phyloP scores from a whole-genome alignment of 1,284 basidiomycete species.

The Spongiforma sp. region DNA sequence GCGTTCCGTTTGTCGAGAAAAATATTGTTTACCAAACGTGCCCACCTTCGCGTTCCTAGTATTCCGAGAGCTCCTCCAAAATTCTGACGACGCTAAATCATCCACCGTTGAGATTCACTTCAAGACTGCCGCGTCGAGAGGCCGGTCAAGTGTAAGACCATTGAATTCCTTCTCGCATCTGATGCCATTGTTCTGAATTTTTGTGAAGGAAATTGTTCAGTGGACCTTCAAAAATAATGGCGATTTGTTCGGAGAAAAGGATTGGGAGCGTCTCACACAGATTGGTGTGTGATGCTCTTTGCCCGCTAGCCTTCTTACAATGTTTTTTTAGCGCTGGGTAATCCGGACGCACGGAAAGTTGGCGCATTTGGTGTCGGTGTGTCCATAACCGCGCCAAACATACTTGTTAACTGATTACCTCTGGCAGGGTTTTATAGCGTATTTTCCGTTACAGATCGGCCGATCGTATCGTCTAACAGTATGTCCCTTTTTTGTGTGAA shows the following conservation, averaged over 20 bases:
- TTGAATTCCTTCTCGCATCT: too few relatives aligned
- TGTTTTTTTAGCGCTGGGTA: slow-evolving; percentile 81
- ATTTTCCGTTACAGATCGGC: slow-evolving; percentile 90
- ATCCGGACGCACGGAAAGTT: slow-evolving; percentile 85
- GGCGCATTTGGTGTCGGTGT: slow-evolving; percentile 85
- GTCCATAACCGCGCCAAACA: too few relatives aligned
- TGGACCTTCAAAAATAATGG: slow-evolving; percentile 93
- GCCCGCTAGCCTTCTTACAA: too few relatives aligned
- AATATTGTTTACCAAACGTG: background rate
- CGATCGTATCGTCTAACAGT: slow-evolving; percentile 91
- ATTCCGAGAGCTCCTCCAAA: slow-evolving; percentile 91
- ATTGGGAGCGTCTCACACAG: slow-evolving; percentile 90
- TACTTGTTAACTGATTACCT: too few relatives aligned
- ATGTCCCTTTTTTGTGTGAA: slow-evolving; percentile 15
- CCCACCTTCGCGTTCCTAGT: slow-evolving; percentile 46
- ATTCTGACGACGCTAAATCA: slow-evolving; percentile 93
- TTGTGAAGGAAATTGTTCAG: slow-evolving; percentile 57
- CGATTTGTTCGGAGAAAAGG: slow-evolving; percentile 78
- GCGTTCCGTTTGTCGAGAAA: too few relatives aligned
- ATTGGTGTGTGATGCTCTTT: slow-evolving; percentile 57
- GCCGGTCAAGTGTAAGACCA: too few relatives aligned
- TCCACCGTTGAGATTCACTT: slow-evolving; percentile 72
- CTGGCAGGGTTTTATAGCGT: slow-evolving; percentile 75
- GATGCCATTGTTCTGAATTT: slow-evolving; percentile 15
- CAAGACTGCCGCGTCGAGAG: slow-evolving; percentile 64